Conservation (phyloP, 371 early-diverging fungal species). For the Syncephalastrum sp. region DNA sequence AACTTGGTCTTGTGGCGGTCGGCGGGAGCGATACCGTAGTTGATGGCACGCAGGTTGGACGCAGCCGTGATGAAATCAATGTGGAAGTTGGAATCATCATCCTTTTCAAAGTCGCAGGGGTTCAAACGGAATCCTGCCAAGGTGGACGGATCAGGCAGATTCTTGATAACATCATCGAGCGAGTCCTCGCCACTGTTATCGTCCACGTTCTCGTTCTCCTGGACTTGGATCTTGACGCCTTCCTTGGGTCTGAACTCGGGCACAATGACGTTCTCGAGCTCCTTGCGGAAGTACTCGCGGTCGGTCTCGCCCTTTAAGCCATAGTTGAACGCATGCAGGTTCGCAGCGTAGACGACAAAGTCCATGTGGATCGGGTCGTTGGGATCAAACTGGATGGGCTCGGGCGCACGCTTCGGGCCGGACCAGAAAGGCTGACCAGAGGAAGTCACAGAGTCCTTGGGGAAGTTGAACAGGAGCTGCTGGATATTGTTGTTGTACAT, state of each 20-base stretch:
- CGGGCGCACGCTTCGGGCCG: conserved; percentile 98
- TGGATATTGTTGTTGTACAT: conserved; percentile 89
- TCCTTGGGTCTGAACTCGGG: conserved; percentile 89
- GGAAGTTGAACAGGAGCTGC: conserved; percentile 95
- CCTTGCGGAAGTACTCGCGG: conserved; percentile 64
- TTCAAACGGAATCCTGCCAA: conserved; percentile 76
- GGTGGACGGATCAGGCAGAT: conserved; percentile 72
- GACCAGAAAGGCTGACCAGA: conserved; percentile 98
- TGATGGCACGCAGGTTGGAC: conserved; percentile 96
- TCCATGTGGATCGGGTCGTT: conserved; percentile 83
- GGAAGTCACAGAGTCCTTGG: conserved; percentile 88
- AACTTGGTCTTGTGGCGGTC: conserved; percentile 97
- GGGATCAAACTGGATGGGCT: conserved; percentile 78
- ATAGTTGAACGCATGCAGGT: conserved; percentile 95
- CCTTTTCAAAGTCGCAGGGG: conserved; percentile 98
- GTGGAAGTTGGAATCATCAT: conserved; percentile 99
- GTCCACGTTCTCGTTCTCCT: conserved; percentile 76
- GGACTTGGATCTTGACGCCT: conserved; percentile 96
- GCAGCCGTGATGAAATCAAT: conserved; percentile 99
- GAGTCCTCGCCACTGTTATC: conserved; percentile 45
- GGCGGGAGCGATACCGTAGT: conserved; percentile 94
- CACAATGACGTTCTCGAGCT: conserved; percentile 68
- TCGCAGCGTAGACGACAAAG: conserved; percentile 92
- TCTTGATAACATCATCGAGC: conserved; percentile 65
- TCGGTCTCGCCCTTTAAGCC: conserved; percentile 81